Evolutionary conservation across 371 early-diverging fungal genomes (phyloP), one percentile per base, ranked within the genome.

Genomic region (Mortierella sp.): DNA sequence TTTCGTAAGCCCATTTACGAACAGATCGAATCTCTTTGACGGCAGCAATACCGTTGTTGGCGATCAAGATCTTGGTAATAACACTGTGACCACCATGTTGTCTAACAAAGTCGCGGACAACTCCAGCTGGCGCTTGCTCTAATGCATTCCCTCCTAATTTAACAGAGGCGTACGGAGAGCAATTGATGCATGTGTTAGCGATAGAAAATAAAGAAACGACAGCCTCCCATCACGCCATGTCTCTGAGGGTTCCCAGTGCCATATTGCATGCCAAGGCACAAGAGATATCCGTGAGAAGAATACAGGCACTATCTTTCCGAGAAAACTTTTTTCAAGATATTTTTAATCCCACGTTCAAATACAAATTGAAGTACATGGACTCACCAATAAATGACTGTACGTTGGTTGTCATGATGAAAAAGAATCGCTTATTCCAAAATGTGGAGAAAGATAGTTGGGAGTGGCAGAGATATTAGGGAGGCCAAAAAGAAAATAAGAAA

Each of bases 1-100:
- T 96, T 83, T 97, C 97, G 84, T 99, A 99, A 6, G 99, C 94
- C 97, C 98, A 99, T 83, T 98, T 94, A 70, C 98, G 93, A 39
- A 99, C 95, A 3, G 98, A 98, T 57, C 98, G 92, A 71, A 99
- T 98, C 88, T 97, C 99, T 86, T 99, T 99, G 84, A 99, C 97
- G 61, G 99, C 99, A 6, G 98, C 99, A 88, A 99, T 97, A 76
- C 99, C 99, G 90, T 99, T 99, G 90, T 99, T 99, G 76, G 99
- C 99, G 80, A 98, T 97, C 73, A 98, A 89, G 22, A 98, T 93
- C 75, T 93, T 93, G 28, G 91, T 91, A 77, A 96, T 96, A 11
- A 96, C 95, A 40, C 95, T 94, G 84, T 96, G 95, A 62, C 96
- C 96, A 68, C 91, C 93, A 78, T 93, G 86, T 59, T 90, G 88